Conservation (phyloP, 2,329 filamentous ascomycete genomes). For the Aspergillus neotritici region DNA sequence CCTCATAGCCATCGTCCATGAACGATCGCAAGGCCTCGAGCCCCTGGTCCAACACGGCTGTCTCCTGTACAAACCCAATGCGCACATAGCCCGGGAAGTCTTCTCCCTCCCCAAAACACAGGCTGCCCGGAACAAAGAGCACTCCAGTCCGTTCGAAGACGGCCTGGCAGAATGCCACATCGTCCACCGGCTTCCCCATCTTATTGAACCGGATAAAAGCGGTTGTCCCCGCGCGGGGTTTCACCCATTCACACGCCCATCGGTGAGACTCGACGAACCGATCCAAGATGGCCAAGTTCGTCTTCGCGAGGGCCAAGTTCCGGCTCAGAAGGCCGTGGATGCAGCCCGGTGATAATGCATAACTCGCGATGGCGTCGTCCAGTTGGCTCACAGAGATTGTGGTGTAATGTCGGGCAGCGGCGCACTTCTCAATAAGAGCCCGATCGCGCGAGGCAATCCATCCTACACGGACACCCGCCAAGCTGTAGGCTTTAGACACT, state of each 20-base stretch:
- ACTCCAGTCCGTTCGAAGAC: slow-evolving; percentile 63
- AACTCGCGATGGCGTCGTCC: slow-evolving; percentile 72
- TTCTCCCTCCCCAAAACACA: slow-evolving; percentile 60
- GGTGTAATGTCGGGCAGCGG: slow-evolving; percentile 69
- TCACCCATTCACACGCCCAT: slow-evolving; percentile 62
- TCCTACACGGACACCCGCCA: slow-evolving; percentile 75
- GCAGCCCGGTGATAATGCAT: slow-evolving; percentile 61
- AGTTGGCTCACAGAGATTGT: slow-evolving; percentile 80
- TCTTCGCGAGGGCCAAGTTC: slow-evolving; percentile 62
- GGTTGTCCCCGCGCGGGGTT: slow-evolving; percentile 72
- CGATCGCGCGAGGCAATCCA: slow-evolving; percentile 69
- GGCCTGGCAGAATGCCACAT: slow-evolving; percentile 61
- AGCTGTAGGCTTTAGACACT: slow-evolving; percentile 77
- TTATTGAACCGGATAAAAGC: slow-evolving; percentile 63
- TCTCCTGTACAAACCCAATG: slow-evolving; percentile 68
- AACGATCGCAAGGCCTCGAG: slow-evolving; percentile 51
- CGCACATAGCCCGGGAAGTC: slow-evolving; percentile 70
- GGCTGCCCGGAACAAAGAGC: slow-evolving; percentile 65
- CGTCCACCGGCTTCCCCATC: slow-evolving; percentile 58
- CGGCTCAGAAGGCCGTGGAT: slow-evolving; percentile 58
- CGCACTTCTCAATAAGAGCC: slow-evolving; percentile 58
- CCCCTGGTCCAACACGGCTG: slow-evolving; percentile 58
- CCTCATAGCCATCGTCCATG: slow-evolving; percentile 49
- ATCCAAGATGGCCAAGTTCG: slow-evolving; percentile 62
- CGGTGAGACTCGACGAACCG: slow-evolving; percentile 61